These are phyloP conservation scores for Neurospora sp. DNA, from an alignment of 495 filamentous ascomycete species.

Conservation along the genomic window DNA sequence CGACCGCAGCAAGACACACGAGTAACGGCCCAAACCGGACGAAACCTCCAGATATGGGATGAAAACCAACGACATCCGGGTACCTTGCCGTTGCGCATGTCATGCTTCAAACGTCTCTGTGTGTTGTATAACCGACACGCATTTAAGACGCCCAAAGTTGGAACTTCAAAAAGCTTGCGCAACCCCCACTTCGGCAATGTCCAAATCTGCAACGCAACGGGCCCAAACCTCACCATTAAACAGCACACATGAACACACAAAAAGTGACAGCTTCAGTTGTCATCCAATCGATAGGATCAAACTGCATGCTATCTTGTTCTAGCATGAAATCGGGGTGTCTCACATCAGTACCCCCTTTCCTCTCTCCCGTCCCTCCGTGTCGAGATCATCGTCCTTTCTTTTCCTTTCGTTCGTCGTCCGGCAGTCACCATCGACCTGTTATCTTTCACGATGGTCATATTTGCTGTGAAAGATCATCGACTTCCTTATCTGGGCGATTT, in stretches of 20 bases:
- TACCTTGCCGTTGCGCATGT: neutral
- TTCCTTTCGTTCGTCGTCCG: neutral
- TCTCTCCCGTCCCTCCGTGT: neutral
- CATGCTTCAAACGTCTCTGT: neutral
- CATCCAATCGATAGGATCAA: neutral
- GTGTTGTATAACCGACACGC: neutral
- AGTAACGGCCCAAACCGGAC: neutral
- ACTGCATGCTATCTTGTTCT: neutral
- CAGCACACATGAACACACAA: neutral
- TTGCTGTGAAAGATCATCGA: neutral
- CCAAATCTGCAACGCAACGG: neutral
- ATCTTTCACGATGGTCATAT: neutral
- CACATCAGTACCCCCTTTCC: neutral
- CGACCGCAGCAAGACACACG: neutral
- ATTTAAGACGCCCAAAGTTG: neutral
- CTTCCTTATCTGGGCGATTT: neutral
- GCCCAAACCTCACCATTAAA: neutral
- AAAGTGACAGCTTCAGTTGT: neutral
- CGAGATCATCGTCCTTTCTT: neutral
- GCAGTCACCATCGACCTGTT: neutral
- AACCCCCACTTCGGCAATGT: neutral
- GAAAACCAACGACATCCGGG: neutral
- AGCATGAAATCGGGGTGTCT: neutral
- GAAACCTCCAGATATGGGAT: neutral
- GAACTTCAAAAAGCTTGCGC: neutral